phyloP scores from a whole-genome alignment of 495 filamentous ascomycete genomes.

The Jackrogersella minutella region DNA sequence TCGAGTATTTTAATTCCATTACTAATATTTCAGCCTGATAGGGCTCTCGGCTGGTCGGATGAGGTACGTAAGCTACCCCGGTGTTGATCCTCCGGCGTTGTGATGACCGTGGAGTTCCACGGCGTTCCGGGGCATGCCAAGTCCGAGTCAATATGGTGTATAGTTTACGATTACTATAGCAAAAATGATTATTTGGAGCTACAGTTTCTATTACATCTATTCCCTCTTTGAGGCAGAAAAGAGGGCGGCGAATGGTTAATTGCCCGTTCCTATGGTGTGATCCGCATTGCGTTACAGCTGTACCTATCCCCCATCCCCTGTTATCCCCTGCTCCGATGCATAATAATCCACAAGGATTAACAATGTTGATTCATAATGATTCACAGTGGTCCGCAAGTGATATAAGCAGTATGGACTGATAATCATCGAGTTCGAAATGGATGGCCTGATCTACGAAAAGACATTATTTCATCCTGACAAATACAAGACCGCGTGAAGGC shows the following conservation, averaged over 20 bases:
- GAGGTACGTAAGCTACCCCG: background rate
- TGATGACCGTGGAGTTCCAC: conserved; percentile 10
- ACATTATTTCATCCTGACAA: background rate
- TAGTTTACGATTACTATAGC: background rate
- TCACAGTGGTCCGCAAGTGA: background rate
- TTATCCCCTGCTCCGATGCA: too few relatives aligned
- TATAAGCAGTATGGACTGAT: background rate
- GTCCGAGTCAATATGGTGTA: background rate
- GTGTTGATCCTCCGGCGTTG: background rate
- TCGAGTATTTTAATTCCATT: too few relatives aligned
- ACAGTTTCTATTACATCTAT: background rate
- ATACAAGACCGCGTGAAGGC: background rate
- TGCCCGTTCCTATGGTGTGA: background rate
- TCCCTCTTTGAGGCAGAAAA: background rate
- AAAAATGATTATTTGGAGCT: background rate
- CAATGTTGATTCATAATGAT: background rate
- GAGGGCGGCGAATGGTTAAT: background rate
- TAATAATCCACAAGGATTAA: too few relatives aligned
- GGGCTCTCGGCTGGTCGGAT: background rate
- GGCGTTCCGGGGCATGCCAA: conserved; percentile 1
- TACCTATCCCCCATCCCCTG: too few relatives aligned
- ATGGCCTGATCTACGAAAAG: background rate
- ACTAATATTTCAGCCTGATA: background rate
- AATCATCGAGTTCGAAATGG: background rate
- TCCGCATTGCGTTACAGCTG: background rate